Evolutionary conservation across 2,329 filamentous ascomycete species (phyloP).

Genomic region (Colletotrichum noveboracense): DNA sequence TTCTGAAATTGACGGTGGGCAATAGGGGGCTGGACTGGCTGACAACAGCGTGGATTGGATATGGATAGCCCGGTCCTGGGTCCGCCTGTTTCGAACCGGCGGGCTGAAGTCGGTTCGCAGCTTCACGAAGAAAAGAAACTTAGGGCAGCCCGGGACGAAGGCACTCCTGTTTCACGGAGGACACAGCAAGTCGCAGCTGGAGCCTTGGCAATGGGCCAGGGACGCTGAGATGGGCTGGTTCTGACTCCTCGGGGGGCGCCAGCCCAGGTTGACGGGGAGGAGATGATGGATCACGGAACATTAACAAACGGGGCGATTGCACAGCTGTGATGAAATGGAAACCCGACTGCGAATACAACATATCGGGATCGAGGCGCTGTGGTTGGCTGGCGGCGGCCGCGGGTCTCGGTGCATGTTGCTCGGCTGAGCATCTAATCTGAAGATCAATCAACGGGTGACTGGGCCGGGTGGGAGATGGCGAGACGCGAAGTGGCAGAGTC

Average conservation of each 20-base stretch:
- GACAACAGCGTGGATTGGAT: neutral
- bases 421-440: neutral
- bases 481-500: neutral
- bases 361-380: neutral
- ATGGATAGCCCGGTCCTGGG: neutral
- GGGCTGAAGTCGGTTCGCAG: neutral
- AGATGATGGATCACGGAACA: neutral
- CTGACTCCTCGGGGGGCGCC: neutral
- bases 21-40: neutral
- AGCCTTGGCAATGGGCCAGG: neutral
- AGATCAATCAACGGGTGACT: neutral
- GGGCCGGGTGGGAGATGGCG: neutral
- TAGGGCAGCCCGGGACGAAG: neutral
- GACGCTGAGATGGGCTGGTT: neutral
- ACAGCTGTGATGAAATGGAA: neutral
- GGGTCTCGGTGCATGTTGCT: neutral
- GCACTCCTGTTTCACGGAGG: slow-evolving; percentile 13
- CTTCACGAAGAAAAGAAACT: neutral
- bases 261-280: neutral
- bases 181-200: neutral
- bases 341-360: neutral
- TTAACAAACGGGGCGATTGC: neutral
- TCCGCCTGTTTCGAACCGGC: slow-evolving; percentile 6
- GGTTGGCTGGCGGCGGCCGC: slow-evolving; percentile 6
- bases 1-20: neutral